These are phyloP conservation scores for Penicillium fimorum DNA, from an alignment of 495 filamentous ascomycete genomes.

Conservation along the genomic window DNA sequence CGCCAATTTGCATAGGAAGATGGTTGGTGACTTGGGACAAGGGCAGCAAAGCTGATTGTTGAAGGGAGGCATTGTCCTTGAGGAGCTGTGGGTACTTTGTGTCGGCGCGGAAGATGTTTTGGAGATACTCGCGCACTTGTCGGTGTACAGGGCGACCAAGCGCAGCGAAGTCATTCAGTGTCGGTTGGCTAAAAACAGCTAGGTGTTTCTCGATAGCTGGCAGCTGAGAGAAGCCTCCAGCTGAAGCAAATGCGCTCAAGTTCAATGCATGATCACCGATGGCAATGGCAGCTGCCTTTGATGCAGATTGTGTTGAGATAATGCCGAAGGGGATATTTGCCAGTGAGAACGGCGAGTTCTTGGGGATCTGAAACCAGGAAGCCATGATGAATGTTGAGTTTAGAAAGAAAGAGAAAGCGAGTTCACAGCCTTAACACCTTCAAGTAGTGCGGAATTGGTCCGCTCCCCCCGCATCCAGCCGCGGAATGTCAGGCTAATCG, in stretches of 20 bases:
- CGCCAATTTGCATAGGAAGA: conserved; percentile 83
- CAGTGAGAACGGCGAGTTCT: conserved; percentile 73
- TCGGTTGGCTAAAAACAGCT: conserved; percentile 64
- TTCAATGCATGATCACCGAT: conserved; percentile 79
- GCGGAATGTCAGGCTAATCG: conserved; percentile 26
- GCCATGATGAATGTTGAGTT: conserved; percentile 43
- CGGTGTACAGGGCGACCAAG: conserved; percentile 70
- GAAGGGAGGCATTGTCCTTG: conserved; percentile 54
- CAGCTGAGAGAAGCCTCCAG: conserved; percentile 60
- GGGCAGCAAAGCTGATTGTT: conserved; percentile 53
- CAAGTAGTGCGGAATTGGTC: conserved; percentile 26
- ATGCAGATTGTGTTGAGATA: conserved; percentile 56
- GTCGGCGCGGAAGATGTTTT: conserved; percentile 62
- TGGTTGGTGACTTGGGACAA: conserved; percentile 65
- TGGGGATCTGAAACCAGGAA: conserved; percentile 65
- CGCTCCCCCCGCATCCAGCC: conserved; percentile 31
- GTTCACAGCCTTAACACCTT: neutral
- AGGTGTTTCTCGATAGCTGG: conserved; percentile 56
- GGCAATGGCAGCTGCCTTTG: conserved; percentile 68
- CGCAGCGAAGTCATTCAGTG: conserved; percentile 79
- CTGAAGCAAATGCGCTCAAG: conserved; percentile 60
- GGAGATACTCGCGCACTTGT: conserved; percentile 70
- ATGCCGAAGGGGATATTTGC: conserved; percentile 93
- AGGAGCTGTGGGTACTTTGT: conserved; percentile 60
- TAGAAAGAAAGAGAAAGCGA: conserved; percentile 9